These are phyloP conservation scores for Saururus chinensis DNA, from an alignment of 164 flowering plant species.

Conservation along the genomic window DNA sequence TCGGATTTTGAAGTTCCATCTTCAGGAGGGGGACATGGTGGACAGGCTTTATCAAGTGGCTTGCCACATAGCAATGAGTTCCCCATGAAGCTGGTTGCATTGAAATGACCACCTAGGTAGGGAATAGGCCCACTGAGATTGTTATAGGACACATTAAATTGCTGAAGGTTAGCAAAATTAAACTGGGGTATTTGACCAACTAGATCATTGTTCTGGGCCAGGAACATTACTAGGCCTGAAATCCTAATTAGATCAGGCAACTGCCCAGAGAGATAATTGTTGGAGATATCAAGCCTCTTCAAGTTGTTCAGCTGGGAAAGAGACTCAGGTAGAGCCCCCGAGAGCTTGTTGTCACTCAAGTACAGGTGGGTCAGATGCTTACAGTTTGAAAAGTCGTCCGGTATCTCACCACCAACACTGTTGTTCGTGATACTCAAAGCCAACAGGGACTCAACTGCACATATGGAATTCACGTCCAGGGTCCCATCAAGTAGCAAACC, in stretches of 20 bases:
- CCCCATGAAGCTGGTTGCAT: conserved; percentile 16
- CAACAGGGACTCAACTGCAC: conserved; percentile 22
- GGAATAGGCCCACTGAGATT: conserved; percentile 41
- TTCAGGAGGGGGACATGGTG: conserved; percentile 6
- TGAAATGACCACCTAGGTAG: conserved; percentile 13
- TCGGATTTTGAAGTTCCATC: background rate
- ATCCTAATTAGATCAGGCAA: conserved; percentile 36
- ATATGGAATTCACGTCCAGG: conserved; percentile 23
- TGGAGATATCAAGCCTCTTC: conserved; percentile 29
- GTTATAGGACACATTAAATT: conserved; percentile 45
- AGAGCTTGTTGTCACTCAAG: conserved; percentile 22
- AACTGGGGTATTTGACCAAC: conserved; percentile 34
- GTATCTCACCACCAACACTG: conserved; percentile 23
- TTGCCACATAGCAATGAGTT: conserved; percentile 44
- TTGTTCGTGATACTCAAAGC: conserved; percentile 29
- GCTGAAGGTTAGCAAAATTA: conserved; percentile 26
- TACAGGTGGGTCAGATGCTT: conserved; percentile 29
- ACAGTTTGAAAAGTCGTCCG: conserved; percentile 29
- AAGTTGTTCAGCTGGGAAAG: conserved; percentile 27
- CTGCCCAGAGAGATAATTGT: conserved; percentile 33
- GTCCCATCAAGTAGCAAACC: conserved; percentile 19
- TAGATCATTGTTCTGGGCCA: conserved; percentile 36
- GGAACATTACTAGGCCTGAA: conserved; percentile 29
- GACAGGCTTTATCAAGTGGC: conserved; percentile 27
- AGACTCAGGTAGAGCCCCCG: conserved; percentile 31